Base-by-base conservation (phyloP, 768 basidiomycete species). In the Mycena leptocephala region DNA sequence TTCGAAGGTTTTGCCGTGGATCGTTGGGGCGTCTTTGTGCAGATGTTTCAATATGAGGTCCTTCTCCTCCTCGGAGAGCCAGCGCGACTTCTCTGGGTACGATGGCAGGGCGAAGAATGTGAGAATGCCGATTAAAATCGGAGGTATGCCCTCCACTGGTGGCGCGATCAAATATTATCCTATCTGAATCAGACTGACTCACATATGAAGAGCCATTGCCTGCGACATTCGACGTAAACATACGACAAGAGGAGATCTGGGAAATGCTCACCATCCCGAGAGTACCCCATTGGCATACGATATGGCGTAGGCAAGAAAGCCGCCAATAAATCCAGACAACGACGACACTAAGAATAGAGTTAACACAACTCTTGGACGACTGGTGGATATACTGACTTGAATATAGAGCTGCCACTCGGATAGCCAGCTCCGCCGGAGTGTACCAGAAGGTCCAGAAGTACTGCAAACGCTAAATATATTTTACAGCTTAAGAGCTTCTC, bases 21-120 rank as follows among this genome's bases (percentile, higher is more conserved):
- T 76, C 2, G 68, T 74, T 13, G 80, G 80, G 0, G 80, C 79
- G 68, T 78, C 62, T 20, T 72, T 70, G 41, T 77, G 74, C 11
- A 81, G 70, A 64, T 87, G 84, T 7, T 78, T 72, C 10, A 88
- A 51, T 43, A 87, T 84, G 55, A 82, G 71, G 16, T 77, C 81
- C 22, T 83, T 78, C 80, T 89, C 88, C 20, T 80, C 72, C 1
- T 80, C 81, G 2, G 83, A 84, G 35, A 89, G 81, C 82, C 87
- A 88, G 35, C 78, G 80, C 26, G 81, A 75, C 2, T 86, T 85
- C n/a, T 87, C 85, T 8, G 88, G 88, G 80, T 86, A 89, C 77
- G 88, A 87, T 24, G 86, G 84, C 11, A 89, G 83, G 32, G 77
- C 69, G 70, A 80, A 80, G 63, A 77, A 79, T 2, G 80, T 81